Percentiles rank a stretch among this genome's conserved stretches.
Evolutionary conservation across 768 basidiomycete genomes (phyloP).

Genomic region (Rhodosporidiobolus odoratus): DNA sequence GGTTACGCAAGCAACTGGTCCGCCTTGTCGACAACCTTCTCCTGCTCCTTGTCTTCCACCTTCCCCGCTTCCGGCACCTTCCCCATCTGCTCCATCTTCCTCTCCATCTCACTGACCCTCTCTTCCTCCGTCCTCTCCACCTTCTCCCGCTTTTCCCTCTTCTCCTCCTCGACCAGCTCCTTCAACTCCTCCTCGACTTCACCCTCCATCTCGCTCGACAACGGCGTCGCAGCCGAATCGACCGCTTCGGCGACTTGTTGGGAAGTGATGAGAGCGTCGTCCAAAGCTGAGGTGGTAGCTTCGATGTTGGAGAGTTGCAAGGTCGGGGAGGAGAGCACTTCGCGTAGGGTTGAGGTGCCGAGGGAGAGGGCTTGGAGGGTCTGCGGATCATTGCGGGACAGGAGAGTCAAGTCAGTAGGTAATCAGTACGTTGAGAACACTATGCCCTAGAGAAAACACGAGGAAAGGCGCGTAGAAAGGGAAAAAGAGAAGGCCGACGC

Average conservation of each 20-base stretch:
- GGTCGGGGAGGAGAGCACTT: slow-evolving; percentile 27
- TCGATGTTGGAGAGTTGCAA: slow-evolving; percentile 31
- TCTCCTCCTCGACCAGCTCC: slow-evolving; percentile 2
- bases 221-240: neutral
- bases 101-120: neutral
- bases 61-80: neutral
- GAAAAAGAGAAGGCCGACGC: neutral
- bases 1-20: neutral
- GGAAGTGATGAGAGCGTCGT: slow-evolving; percentile 25
- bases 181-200: slow-evolving; percentile 24
- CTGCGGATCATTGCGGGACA: neutral
- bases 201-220: neutral
- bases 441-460: too few relatives aligned
- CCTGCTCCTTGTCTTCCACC: slow-evolving; percentile 1
- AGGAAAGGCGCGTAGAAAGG: neutral
- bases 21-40: slow-evolving; percentile 4
- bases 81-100: neutral
- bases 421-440: neutral
- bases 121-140: neutral
- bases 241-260: slow-evolving; percentile 26
- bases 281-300: slow-evolving; percentile 21
- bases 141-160: slow-evolving; percentile 1
- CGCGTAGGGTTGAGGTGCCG: slow-evolving; percentile 28
- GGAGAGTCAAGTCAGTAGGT: neutral
- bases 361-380: slow-evolving; percentile 31